A percentile compares a stretch with the other conserved stretches of the same genome.
Evolutionary conservation across 768 basidiomycete genomes (phyloP).

Genomic region (Lactifluus piperatus): DNA sequence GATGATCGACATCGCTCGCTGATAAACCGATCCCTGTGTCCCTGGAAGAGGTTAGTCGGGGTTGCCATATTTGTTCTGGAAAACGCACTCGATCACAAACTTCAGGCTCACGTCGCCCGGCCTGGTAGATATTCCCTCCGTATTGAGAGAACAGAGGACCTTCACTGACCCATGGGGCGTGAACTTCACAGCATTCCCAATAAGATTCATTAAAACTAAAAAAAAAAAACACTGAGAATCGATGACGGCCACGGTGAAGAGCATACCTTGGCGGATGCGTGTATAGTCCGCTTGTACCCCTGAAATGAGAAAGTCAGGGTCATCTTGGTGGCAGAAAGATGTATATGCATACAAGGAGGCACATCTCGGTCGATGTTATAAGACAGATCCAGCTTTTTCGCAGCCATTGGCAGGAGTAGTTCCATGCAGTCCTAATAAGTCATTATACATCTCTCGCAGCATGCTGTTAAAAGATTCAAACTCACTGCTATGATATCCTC

Average conservation of each 20-base stretch:
- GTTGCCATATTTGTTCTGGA: not conserved
- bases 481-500: constrained; percentile 64
- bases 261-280: constrained; percentile 59
- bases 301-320: constrained; percentile 19
- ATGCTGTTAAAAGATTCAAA: not conserved
- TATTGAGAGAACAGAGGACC: constrained; percentile 51
- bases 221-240: not conserved
- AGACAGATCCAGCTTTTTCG: constrained; percentile 64
- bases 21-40: constrained; percentile 70
- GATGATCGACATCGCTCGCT: constrained; percentile 51
- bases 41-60: constrained; percentile 27
- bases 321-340: not conserved
- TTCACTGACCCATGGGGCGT: constrained; percentile 55
- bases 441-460: not conserved
- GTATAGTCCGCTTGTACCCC: constrained; percentile 71
- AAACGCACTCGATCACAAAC: constrained; percentile 51
- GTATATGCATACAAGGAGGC: constrained; percentile 42
- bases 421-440: constrained; percentile 61
- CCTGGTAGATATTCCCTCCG: constrained; percentile 24
- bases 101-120: constrained; percentile 43
- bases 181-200: constrained; percentile 73
- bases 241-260: not conserved
- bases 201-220: constrained; percentile 65
- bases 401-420: constrained; percentile 63
- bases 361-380: constrained; percentile 63